Evolutionary conservation across 2,329 filamentous ascomycete genomes (phyloP), one percentile per base, ranked within the genome.

Genomic region (Orbilia brochopaga): DNA sequence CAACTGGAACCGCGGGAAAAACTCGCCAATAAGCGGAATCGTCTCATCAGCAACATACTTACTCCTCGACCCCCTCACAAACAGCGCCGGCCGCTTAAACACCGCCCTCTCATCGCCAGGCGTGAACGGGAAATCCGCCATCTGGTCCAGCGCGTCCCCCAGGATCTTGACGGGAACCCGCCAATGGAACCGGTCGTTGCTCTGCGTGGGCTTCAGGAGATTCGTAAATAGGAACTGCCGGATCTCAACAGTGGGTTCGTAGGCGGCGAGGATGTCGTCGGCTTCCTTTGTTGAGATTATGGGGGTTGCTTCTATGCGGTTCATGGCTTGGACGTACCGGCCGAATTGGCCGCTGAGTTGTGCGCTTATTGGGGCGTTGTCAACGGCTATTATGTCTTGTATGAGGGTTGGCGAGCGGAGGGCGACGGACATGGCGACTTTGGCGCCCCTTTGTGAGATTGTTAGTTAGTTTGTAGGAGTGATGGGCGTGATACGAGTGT

Each of bases 141-240:
- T 86, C 74, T 90, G 83, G 75, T 87, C 85, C 44, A 99, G 82
- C 0, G 87, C 83, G 53, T 83, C 82, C 2, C 84, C 87, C 0
- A 99, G 82, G 1, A 86, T 87, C 52, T 85, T 83, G 10, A 99
- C 81, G 0, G 94, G 93, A 1, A 97, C 87, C 27, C 90, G 86
- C 67, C 67, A 72, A 24, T 40, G 27, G 80, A 94, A 97, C 76
- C 85, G 87, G 76, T 89, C 85, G 2, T 83, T 80, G 17, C 79
- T 77, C 17, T 35, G 35, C 0, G 76, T 59, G 0, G 83, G 82
- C 3, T 87, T 85, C 75, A 89, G 80, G 42, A 97, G 82, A 78
- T 97, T 99, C 10, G 90, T 91, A 0, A 99, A 85, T 15, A 99
- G 85, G 79, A 97, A 99, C 78, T 97, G 92, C 1, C 94, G 88